These are phyloP conservation scores for Selaginella tamariscina DNA, from an alignment of 75 land plant species.

Conservation along the genomic window DNA sequence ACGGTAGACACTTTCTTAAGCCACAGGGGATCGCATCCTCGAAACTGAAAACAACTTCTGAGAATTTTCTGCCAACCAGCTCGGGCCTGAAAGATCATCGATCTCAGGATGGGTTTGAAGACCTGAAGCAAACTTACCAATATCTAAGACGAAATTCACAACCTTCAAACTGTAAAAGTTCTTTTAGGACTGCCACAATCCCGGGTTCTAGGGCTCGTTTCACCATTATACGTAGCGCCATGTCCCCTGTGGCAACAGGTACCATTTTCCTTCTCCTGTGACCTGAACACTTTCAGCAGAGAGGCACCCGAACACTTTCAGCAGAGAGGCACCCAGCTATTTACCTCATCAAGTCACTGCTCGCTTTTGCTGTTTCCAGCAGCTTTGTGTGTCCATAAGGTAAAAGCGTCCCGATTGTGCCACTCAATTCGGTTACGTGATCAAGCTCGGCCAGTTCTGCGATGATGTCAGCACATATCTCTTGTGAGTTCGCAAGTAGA, in stretches of 20 bases:
- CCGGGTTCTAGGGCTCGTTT: conserved; percentile 20
- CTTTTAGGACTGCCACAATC: conserved; percentile 18
- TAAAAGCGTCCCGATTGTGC: conserved; percentile 10
- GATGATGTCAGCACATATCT: conserved; percentile 20
- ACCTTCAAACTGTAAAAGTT: conserved; percentile 19
- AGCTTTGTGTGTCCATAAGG: neutral
- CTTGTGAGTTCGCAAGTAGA: conserved; percentile 17
- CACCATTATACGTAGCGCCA: conserved; percentile 21
- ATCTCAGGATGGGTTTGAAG: neutral
- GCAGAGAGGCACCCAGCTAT: too few relatives aligned
- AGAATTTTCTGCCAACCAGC: conserved; percentile 16
- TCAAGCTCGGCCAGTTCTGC: conserved; percentile 20
- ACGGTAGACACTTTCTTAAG: conserved; percentile 12
- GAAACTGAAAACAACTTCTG: conserved; percentile 14
- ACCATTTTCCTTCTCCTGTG: conserved; percentile 20
- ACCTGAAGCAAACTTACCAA: conserved; percentile 3
- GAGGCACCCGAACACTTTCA: neutral
- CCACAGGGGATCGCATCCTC: conserved; percentile 17
- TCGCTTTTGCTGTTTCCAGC: neutral
- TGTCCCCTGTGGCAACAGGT: conserved; percentile 22
- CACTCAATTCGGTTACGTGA: conserved; percentile 12
- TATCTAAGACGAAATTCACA: conserved; percentile 16
- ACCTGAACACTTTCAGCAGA: neutral
- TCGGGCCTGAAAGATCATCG: conserved; percentile 16
- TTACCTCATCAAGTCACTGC: neutral